Evolutionary conservation across 345 rosid species (phyloP).

Genomic region (Heritiera fomes): DNA sequence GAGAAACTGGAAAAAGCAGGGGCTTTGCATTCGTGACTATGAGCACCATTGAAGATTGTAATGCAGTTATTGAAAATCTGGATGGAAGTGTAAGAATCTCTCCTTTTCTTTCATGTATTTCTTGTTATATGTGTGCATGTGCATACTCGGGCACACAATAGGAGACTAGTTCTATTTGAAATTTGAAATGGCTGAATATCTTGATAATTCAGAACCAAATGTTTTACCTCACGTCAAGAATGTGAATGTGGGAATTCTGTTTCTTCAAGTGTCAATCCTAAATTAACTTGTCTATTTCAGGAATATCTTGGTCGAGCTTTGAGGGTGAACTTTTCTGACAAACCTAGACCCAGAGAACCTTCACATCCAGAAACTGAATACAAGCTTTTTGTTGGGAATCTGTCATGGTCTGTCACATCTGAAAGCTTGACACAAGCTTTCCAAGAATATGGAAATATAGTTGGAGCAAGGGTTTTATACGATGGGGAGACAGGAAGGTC

Average conservation of each 20-base stretch:
- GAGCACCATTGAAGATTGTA: constrained; percentile 82
- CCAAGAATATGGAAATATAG: constrained; percentile 68
- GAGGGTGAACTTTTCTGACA: constrained; percentile 79
- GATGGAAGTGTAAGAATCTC: constrained; percentile 76
- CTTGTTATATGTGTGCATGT: not conserved
- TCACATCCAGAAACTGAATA: constrained; percentile 79
- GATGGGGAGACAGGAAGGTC: constrained; percentile 92
- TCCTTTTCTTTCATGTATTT: not conserved
- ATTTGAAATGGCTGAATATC: not conserved
- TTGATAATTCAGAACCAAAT: not conserved
- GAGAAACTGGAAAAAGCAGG: constrained; percentile 79
- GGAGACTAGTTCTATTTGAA: not conserved
- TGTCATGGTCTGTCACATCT: constrained; percentile 81
- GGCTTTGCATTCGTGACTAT: constrained; percentile 93
- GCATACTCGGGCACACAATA: not conserved
- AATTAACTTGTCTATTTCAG: constrained; percentile 34
- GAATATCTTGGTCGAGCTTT: constrained; percentile 64
- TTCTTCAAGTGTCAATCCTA: not conserved
- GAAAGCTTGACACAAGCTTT: constrained; percentile 71
- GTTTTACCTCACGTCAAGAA: not conserved
- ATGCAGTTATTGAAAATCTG: constrained; percentile 65
- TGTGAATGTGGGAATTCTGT: not conserved
- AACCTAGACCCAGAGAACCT: constrained; percentile 64
- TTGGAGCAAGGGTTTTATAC: constrained; percentile 80
- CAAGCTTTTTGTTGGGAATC: constrained; percentile 83